phyloP scores from a whole-genome alignment of 179 eudicot species.

The Beta lomatogona region DNA sequence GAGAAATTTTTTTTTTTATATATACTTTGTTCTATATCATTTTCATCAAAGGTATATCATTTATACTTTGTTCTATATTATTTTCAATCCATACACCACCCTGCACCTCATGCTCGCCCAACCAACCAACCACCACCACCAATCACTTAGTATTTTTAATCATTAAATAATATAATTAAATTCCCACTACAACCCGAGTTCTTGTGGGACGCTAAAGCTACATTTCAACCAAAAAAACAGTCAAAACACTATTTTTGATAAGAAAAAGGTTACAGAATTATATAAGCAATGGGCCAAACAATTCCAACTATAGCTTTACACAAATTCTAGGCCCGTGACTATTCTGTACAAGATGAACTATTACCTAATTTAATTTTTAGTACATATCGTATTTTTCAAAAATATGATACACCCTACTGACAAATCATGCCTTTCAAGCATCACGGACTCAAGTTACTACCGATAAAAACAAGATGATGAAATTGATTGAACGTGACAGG shows the following conservation, averaged over 20 bases:
- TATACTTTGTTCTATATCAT: no score
- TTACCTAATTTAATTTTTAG: conserved; percentile 15
- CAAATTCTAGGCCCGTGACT: conserved; percentile 27
- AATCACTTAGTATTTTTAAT: no score
- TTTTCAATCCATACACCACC: no score
- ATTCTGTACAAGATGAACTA: conserved; percentile 35
- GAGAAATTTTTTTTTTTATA: no score
- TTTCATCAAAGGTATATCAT: no score
- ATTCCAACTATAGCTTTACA: conserved; percentile 28
- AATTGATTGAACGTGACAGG: not conserved
- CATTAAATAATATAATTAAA: no score
- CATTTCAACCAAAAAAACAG: not conserved
- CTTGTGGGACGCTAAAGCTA: not conserved
- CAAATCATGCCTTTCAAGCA: conserved; percentile 7
- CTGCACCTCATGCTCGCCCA: no score
- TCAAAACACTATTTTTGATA: not conserved
- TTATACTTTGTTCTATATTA: no score
- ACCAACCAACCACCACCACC: no score
- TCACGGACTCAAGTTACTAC: conserved; percentile 7
- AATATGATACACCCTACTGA: conserved; percentile 22
- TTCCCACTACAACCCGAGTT: no score
- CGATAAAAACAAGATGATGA: not conserved
- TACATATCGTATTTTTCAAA: conserved; percentile 22
- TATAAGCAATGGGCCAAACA: conserved; percentile 17
- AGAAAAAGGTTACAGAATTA: no score